Percentiles rank a stretch among this genome's conserved stretches.
Conservation (phyloP, 192 early-diverging fungal species). For the Coemansia sp. region DNA sequence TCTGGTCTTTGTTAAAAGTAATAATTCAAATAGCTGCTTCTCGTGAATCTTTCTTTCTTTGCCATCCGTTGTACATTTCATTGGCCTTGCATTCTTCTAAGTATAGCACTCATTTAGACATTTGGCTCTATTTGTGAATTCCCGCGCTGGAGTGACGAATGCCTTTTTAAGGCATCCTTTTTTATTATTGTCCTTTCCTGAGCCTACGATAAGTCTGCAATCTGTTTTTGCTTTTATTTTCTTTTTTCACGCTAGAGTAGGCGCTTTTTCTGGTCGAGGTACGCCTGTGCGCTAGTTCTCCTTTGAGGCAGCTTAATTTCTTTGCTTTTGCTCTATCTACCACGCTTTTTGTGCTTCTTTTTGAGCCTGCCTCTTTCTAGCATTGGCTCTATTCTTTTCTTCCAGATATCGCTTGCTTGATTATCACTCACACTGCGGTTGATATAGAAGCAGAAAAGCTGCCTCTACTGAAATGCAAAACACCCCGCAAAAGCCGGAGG, state of each 20-base stretch:
- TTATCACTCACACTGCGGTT: background rate
- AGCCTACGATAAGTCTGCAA: background rate
- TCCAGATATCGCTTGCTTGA: background rate
- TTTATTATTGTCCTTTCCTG: background rate
- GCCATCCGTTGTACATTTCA: slow-evolving; percentile 5
- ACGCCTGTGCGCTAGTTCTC: too few relatives aligned
- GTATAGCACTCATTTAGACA: background rate
- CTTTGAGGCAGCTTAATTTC: background rate
- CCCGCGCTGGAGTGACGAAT: background rate
- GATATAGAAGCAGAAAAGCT: background rate
- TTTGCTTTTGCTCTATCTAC: background rate
- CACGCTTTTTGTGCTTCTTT: background rate
- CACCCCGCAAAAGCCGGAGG: background rate
- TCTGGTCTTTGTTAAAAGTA: background rate
- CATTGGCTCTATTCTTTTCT: background rate
- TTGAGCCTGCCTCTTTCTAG: background rate
- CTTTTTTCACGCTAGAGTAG: too few relatives aligned
- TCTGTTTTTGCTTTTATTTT: background rate
- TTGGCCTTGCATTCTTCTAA: background rate
- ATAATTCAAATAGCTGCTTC: background rate
- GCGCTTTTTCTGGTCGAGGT: too few relatives aligned
- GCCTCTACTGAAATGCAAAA: slow-evolving; percentile 8
- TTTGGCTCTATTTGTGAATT: background rate
- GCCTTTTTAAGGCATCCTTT: too few relatives aligned
- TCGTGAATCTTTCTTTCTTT: background rate